Conservation (phyloP, 345 rosid genomes). For the Kandelia obovata region DNA sequence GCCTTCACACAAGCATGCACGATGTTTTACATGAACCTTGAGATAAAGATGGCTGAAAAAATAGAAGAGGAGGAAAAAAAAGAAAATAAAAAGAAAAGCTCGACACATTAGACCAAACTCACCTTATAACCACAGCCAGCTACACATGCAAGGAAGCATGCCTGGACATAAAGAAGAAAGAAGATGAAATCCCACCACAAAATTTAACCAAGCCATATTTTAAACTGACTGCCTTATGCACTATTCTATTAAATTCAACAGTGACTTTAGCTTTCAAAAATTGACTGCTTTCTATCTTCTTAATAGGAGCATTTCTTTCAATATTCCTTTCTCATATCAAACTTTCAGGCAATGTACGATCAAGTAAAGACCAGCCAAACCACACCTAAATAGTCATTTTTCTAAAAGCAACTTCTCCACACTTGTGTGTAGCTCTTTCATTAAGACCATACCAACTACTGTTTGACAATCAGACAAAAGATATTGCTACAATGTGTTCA, state of each 20-base stretch:
- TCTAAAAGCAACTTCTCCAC: too few relatives aligned
- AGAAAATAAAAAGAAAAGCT: constrained; percentile 4
- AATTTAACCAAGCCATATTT: constrained; percentile 4
- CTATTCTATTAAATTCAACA: not conserved
- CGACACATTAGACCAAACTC: constrained; percentile 13
- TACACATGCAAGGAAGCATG: constrained; percentile 84
- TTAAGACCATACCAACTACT: too few relatives aligned
- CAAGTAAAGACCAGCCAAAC: too few relatives aligned
- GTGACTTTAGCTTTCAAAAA: too few relatives aligned
- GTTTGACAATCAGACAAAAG: not conserved
- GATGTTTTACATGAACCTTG: not conserved
- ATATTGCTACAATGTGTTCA: not conserved
- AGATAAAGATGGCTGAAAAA: not conserved
- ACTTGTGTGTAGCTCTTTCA: too few relatives aligned
- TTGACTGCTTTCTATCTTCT: not conserved
- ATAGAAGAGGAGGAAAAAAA: not conserved
- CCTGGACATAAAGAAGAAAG: constrained; percentile 37
- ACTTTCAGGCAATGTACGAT: too few relatives aligned
- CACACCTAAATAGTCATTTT: too few relatives aligned
- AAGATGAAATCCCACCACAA: not conserved
- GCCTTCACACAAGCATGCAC: not conserved
- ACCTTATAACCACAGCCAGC: constrained; percentile 96
- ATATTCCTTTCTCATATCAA: not conserved
- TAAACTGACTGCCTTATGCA: not conserved
- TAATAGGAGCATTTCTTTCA: constrained; percentile 3